Evolutionary conservation across 192 early-diverging fungal genomes (phyloP).

Genomic region (Backusella tarrabulga): DNA sequence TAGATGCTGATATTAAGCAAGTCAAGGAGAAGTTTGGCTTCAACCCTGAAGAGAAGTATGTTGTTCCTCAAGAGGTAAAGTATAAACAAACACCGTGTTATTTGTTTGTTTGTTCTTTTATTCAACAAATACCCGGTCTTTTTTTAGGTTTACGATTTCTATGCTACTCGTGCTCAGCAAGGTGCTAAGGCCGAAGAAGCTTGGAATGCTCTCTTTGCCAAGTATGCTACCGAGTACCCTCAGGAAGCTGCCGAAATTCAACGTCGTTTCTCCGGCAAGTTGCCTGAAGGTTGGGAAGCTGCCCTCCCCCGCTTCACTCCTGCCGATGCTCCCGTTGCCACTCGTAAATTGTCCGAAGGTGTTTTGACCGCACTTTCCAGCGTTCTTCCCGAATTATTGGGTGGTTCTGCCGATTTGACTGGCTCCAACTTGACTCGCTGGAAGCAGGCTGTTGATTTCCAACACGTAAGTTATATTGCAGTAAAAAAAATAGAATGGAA

Average conservation of each 20-base stretch:
- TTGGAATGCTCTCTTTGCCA: conserved; percentile 74
- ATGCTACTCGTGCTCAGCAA: conserved; percentile 49
- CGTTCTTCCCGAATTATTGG: conserved; percentile 79
- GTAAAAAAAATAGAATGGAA: neutral
- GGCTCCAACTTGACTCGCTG: conserved; percentile 95
- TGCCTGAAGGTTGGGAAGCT: conserved; percentile 71
- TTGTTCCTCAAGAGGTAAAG: conserved; percentile 56
- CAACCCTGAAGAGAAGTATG: conserved; percentile 70
- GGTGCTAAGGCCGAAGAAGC: conserved; percentile 62
- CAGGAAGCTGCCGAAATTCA: conserved; percentile 66
- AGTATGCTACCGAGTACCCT: conserved; percentile 70
- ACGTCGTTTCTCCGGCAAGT: conserved; percentile 70
- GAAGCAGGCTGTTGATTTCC: conserved; percentile 96
- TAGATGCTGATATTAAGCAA: conserved; percentile 70
- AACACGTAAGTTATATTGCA: conserved; percentile 42
- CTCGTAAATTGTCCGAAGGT: conserved; percentile 85
- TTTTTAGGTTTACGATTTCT: conserved; percentile 51
- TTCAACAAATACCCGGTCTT: neutral
- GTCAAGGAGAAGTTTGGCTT: conserved; percentile 86
- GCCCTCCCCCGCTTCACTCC: conserved; percentile 83
- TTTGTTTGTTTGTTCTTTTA: neutral
- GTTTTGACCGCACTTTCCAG: conserved; percentile 83
- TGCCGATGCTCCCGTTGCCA: conserved; percentile 75
- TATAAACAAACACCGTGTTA: neutral
- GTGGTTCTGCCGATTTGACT: conserved; percentile 97